Base-by-base conservation (phyloP, 2,329 filamentous ascomycete species). In the Stromatinia cepivora region DNA sequence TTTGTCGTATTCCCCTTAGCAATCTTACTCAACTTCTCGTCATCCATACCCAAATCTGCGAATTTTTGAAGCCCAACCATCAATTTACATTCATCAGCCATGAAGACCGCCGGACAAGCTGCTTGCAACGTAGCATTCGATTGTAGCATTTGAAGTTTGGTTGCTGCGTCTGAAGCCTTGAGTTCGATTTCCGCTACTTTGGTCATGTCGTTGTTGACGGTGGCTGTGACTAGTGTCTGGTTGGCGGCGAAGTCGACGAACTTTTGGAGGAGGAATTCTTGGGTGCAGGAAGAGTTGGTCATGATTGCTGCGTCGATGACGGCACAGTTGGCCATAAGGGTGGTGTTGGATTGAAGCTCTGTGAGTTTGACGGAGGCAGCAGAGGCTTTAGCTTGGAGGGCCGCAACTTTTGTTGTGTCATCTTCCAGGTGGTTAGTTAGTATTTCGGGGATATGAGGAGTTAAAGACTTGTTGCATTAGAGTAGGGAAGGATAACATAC, bases 351-450 rank as follows among this genome's bases (percentile, higher is more conserved):
- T 67, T 77, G 66, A 67, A 82, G 73, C 8, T 75, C 72, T 31
- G 73, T 70, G 64, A 81, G 78, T 70, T 74, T 73, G 34, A 76
- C 72, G 2, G 76, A 73, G 6, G 74, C 76, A 5, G 74, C 69
- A 25, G 78, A 73, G 3, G 79, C 79, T 74, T 81, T 79, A 69
- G 78, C 76, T 75, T 81, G 77, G 74, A 82, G 76, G 36, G 74
- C 74, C 15, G 76, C 77, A 7, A 78, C 76, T 70, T 77, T 76
- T 58, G 80, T 81, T 42, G 79, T 76, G 70, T 82, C 79, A 73
- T 77, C 64, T 61, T 13, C 6, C 7, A 1, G 5, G 10, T 57
- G 17, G 28, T 69, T 50, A 69, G 58, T 50, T 17, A 25, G 7
- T n/a, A 7, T 3, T n/a, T 22, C 17, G 4, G 25, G 15, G 4